Evolutionary conservation across 305 asterid genomes (phyloP).

Genomic region (Stenogyne calaminthoides): DNA sequence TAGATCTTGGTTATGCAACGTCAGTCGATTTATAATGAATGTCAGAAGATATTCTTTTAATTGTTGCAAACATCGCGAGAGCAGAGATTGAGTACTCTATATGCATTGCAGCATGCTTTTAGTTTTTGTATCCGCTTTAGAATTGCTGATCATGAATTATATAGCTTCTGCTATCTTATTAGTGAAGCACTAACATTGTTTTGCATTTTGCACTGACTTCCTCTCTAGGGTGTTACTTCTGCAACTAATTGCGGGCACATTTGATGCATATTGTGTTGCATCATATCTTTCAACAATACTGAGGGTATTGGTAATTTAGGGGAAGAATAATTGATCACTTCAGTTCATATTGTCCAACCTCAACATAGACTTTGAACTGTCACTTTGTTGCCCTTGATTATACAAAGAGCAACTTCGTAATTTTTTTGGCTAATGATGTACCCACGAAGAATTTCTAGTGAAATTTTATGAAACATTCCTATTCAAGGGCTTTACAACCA

Average conservation of each 20-base stretch:
- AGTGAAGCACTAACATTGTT: constrained; percentile 1
- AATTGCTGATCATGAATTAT: constrained; percentile 9
- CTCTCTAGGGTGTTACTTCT: background rate
- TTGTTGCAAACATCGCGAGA: constrained; percentile 26
- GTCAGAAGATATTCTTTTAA: background rate
- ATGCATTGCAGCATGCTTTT: constrained; percentile 5
- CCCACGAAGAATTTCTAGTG: background rate
- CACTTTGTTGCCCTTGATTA: background rate
- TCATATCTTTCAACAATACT: background rate
- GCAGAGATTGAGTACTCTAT: constrained; percentile 16
- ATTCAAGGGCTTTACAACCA: background rate
- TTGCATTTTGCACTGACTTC: background rate
- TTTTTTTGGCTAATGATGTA: background rate
- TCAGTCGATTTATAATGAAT: constrained; percentile 24
- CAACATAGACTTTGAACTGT: background rate
- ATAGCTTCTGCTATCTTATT: constrained; percentile 11
- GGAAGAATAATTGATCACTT: background rate
- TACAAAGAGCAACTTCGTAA: too few species aligned
- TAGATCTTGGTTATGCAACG: constrained; percentile 26
- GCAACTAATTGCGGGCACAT: background rate
- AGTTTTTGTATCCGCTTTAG: constrained; percentile 20
- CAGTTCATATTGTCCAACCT: background rate
- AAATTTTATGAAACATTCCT: background rate
- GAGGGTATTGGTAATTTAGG: background rate
- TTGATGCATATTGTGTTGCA: background rate